These are phyloP conservation scores for Zygnema cylindricum DNA, from an alignment of 139 green algal species.

Conservation along the genomic window DNA sequence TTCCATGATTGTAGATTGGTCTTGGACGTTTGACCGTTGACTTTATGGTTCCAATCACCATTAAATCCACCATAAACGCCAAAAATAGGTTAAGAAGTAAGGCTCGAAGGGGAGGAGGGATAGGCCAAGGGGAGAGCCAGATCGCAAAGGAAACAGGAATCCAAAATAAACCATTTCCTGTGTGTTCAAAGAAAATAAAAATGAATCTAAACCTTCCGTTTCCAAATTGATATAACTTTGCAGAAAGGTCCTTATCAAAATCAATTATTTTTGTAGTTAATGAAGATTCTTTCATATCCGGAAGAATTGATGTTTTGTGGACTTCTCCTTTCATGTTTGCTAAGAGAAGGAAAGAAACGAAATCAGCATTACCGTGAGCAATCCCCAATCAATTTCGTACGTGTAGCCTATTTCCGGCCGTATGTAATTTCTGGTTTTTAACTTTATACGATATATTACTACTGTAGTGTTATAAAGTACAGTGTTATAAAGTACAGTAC, in stretches of 20 bases:
- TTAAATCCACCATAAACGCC: constrained; percentile 37
- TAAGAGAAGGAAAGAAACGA: too few species aligned
- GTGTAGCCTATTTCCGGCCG: too few species aligned
- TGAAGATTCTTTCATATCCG: not conserved
- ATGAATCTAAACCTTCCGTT: not conserved
- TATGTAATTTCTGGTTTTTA: too few species aligned
- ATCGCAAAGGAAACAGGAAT: constrained; percentile 2
- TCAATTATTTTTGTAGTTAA: not conserved
- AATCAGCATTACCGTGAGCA: too few species aligned
- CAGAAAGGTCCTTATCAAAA: not conserved
- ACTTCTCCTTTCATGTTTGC: too few species aligned
- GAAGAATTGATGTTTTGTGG: too few species aligned
- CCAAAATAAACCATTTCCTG: constrained; percentile 25
- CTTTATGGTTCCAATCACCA: constrained; percentile 40
- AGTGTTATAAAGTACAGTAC: too few species aligned
- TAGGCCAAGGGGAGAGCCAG: not conserved
- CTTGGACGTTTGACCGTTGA: not conserved
- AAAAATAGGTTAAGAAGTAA: constrained; percentile 31
- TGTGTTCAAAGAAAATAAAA: constrained; percentile 23
- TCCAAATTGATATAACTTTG: not conserved
- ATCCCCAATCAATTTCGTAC: too few species aligned
- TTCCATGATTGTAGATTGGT: constrained; percentile 39
- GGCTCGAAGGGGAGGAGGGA: not conserved
- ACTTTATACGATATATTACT: too few species aligned
- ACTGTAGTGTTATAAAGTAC: too few species aligned